Base-by-base conservation (phyloP, 108 stramenopile genomes). In the Chaetoceros muelleri region DNA sequence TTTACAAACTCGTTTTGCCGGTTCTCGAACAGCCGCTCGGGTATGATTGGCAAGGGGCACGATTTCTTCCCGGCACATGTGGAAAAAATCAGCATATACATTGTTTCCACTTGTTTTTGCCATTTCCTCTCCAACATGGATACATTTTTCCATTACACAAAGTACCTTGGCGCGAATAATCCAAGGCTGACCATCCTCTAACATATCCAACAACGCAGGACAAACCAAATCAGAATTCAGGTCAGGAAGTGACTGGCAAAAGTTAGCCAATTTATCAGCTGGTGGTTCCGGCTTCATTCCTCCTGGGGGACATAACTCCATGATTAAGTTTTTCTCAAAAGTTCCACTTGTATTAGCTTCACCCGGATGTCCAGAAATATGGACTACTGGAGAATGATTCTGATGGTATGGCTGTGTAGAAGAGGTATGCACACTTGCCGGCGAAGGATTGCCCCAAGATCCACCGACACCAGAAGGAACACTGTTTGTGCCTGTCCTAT, bases 231-330 rank as follows among this genome's bases (percentile, higher is more conserved):
- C 90, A 2, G 90, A 61, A 57, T 94, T 84, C 21, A 97, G 72
- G 23, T 79, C 82, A 30, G 84, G 66, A 8, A 90, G 70, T 1
- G 82, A 69, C 2, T 67, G 46, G 2, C 85, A 60, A 70, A 95
- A 97, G 46, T 78, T 73, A 10, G 61, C 71, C 44, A 97, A 55
- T 56, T 92, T 90, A 47, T 95, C 92, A 5, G 71, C 75, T 28
- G 92, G 88, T 20, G 96, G 96, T 49, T 87, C 90, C 19, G 96
- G 80, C 58, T 92, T 91, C 79, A 93, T 82, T 16, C 96, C 96
- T 30, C 96, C 93, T 7, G 94, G 93, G 17, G 87, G 89, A 64
- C 94, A 97, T 2, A 97, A 73, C 60, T 93, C 94, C 53, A 81
- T 69, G 45, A 98, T 76, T 5, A 96, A 72, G 48, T 88, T 80